Base-by-base conservation (phyloP, 2,329 filamentous ascomycete genomes). In the Pyrenophora teres region DNA sequence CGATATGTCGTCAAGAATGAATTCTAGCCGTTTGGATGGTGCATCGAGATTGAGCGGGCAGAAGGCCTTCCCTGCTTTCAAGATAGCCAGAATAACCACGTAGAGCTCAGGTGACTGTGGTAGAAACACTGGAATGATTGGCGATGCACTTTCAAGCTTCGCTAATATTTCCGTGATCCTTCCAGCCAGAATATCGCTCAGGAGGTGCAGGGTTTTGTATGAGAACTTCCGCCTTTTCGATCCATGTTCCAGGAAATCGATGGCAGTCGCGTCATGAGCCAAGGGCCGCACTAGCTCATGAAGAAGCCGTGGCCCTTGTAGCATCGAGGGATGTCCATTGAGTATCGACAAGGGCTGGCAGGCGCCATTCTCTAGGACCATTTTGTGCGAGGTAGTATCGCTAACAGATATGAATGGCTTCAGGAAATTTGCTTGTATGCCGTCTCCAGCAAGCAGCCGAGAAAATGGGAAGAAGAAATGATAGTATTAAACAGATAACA, bases 21-120 rank as follows among this genome's bases (percentile, higher is more conserved):
- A 96, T 43, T 81, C 83, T 37, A 96, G 80, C 41, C 92, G 82
- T 46, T 96, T 90, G 3, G 79, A 72, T 0, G 92, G 92, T 0
- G 87, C 84, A 72, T 96, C 92, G 41, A 89, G 80, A 54, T 88
- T 88, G 49, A 97, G 76, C 0, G 92, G 92, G 60, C 92, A 96
- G 64, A 96, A 96, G 0, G 90, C 90, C 31, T 83, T 89, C 6
- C 92, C 92, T 10, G 86, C 86, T 71, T 92, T 92, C 40, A 96
- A 78, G 46, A 93, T 83, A 3, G 87, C 91, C 38, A 96, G 73
- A 56, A 90, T 82, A 1, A 89, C 81, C 50, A 94, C 80, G 72
- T 96, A 96, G 19, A 97, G 80, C 40, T 87, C 81, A 8, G 87
- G 84, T 12, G 84, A 88, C 74, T 96, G 92, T 2, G 88, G 87